These are phyloP conservation scores for Candida sp. DNA, from an alignment of 1,139 yeast genomes.

Conservation along the genomic window DNA sequence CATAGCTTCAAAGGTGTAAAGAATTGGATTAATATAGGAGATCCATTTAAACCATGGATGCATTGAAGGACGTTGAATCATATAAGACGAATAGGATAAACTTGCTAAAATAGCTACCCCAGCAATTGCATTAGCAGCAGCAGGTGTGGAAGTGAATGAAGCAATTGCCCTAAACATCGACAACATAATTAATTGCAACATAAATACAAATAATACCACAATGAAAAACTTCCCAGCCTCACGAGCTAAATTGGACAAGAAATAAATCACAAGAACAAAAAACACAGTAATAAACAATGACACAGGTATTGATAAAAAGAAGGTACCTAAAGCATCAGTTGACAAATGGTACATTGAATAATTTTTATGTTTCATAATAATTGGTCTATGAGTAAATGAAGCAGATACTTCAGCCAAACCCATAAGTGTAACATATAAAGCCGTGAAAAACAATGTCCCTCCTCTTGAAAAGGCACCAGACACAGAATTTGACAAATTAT, in stretches of 20 bases:
- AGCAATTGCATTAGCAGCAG: conserved; percentile 61
- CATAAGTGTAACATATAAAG: conserved; percentile 54
- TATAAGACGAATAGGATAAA: conserved; percentile 49
- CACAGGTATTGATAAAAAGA: conserved; percentile 56
- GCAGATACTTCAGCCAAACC: conserved; percentile 57
- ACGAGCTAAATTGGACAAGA: conserved; percentile 53
- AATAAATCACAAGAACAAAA: conserved; percentile 50
- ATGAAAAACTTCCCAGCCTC: conserved; percentile 60
- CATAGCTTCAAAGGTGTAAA: conserved; percentile 53
- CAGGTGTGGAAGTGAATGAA: conserved; percentile 52
- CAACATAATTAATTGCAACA: conserved; percentile 50
- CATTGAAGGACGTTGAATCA: conserved; percentile 54
- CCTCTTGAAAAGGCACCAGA: conserved; percentile 54
- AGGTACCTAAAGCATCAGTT: conserved; percentile 61
- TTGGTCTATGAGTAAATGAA: conserved; percentile 55
- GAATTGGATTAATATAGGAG: conserved; percentile 54
- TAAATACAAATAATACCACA: conserved; percentile 42
- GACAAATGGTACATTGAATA: conserved; percentile 65
- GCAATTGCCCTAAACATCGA: conserved; percentile 62
- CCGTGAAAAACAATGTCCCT: conserved; percentile 55
- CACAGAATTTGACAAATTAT: conserved; percentile 44
- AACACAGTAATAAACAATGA: conserved; percentile 42
- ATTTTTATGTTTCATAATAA: conserved; percentile 58
- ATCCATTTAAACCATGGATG: conserved; percentile 67
- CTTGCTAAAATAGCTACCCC: conserved; percentile 50